These are phyloP conservation scores for Calvatia gigantea DNA, from an alignment of 768 basidiomycete genomes.

Conservation along the genomic window DNA sequence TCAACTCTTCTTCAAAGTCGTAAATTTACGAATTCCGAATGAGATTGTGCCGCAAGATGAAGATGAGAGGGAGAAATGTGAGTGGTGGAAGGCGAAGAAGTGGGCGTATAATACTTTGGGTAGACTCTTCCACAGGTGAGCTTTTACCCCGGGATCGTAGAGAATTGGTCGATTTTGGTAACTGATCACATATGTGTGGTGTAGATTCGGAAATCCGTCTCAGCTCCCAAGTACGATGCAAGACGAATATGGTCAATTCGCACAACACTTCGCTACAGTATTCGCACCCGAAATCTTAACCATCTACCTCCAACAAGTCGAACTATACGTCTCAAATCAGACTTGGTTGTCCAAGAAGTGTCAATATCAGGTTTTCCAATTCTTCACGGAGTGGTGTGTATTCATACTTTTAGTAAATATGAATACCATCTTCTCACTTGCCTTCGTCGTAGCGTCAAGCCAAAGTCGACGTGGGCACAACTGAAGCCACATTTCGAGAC, in stretches of 20 bases:
- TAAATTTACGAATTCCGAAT: constrained; percentile 67
- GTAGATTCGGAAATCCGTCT: constrained; percentile 81
- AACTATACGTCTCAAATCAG: constrained; percentile 69
- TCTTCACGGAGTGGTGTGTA: constrained; percentile 83
- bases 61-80: constrained; percentile 71
- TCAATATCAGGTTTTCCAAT: constrained; percentile 79
- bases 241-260: constrained; percentile 65
- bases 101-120: constrained; percentile 87
- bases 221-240: constrained; percentile 76
- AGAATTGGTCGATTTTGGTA: neutral
- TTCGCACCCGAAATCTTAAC: constrained; percentile 89
- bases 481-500: constrained; percentile 82
- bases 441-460: constrained; percentile 65
- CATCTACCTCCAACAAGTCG: constrained; percentile 68
- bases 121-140: constrained; percentile 70
- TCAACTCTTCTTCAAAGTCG: constrained; percentile 71
- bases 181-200: neutral
- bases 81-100: constrained; percentile 94
- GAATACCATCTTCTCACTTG: neutral
- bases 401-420: neutral
- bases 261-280: constrained; percentile 68
- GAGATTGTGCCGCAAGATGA: constrained; percentile 66
- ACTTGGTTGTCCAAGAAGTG: constrained; percentile 82
- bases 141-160: neutral
- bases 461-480: constrained; percentile 85